These are phyloP conservation scores for Lyophyllum shimeji DNA, from an alignment of 768 basidiomycete genomes.

Conservation along the genomic window DNA sequence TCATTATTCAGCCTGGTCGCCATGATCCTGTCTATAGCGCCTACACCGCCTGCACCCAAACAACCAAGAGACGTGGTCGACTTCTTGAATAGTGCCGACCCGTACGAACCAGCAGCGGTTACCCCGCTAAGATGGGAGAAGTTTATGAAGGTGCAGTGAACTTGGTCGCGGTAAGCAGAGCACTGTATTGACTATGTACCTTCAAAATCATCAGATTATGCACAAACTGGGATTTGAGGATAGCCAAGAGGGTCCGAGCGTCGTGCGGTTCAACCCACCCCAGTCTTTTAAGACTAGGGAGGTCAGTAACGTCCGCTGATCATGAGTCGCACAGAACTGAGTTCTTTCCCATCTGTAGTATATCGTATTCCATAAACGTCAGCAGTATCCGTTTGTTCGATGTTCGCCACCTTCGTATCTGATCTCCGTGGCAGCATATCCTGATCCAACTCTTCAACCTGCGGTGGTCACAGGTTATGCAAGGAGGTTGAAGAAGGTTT, in stretches of 20 bases:
- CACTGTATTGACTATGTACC: background rate
- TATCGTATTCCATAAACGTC: background rate
- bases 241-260: background rate
- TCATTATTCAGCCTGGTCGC: background rate
- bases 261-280: background rate
- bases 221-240: background rate
- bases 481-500: background rate
- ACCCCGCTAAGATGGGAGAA: background rate
- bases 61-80: background rate
- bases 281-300: background rate
- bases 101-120: background rate
- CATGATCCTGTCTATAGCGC: background rate
- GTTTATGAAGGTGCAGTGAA: background rate
- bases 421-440: background rate
- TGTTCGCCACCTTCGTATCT: background rate
- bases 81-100: background rate
- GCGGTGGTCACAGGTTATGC: background rate
- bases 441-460: background rate
- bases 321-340: background rate
- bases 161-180: too few relatives aligned
- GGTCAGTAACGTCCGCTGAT: background rate
- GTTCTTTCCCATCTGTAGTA: background rate
- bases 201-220: background rate
- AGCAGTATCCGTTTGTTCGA: background rate
- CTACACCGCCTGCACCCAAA: background rate